Conservation (phyloP, 768 basidiomycete species). For the Lactifluus subvellereus region DNA sequence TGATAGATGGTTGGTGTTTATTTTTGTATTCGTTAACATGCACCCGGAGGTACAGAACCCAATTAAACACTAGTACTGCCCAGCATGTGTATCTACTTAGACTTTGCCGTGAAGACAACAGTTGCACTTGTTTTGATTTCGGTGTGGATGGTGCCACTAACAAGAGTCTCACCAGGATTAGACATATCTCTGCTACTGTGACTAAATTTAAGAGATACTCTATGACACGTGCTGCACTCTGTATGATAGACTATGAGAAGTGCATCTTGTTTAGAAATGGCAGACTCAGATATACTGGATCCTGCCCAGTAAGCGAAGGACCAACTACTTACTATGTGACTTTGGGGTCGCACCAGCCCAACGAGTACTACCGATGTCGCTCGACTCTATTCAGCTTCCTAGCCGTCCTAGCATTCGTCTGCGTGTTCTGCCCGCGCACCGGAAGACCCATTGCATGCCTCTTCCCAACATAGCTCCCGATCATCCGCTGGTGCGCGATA, state of each 20-base stretch:
- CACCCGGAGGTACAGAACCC: too few relatives aligned
- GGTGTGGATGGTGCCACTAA: too few relatives aligned
- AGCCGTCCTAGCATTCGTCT: slow-evolving; percentile 86
- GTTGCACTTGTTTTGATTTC: too few relatives aligned
- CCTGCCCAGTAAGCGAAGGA: not conserved
- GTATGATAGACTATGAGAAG: not conserved
- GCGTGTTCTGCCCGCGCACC: slow-evolving; percentile 91
- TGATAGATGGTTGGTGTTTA: too few relatives aligned
- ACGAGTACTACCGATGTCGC: slow-evolving; percentile 38
- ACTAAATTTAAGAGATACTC: too few relatives aligned
- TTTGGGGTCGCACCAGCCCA: not conserved
- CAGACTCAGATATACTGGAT: not conserved
- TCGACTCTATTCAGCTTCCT: slow-evolving; percentile 85
- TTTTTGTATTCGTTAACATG: too few relatives aligned
- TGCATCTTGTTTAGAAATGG: not conserved
- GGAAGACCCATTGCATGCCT: slow-evolving; percentile 91
- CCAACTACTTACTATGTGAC: not conserved
- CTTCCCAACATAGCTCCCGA: slow-evolving; percentile 90
- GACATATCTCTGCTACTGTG: too few relatives aligned
- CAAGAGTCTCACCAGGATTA: too few relatives aligned
- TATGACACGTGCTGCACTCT: not conserved
- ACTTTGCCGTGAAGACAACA: too few relatives aligned
- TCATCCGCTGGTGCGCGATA: slow-evolving; percentile 87
- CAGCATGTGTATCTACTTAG: too few relatives aligned
- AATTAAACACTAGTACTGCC: too few relatives aligned